These are phyloP conservation scores for Tolypocladium tropicale DNA, from an alignment of 2,329 filamentous ascomycete genomes.

Conservation along the genomic window DNA sequence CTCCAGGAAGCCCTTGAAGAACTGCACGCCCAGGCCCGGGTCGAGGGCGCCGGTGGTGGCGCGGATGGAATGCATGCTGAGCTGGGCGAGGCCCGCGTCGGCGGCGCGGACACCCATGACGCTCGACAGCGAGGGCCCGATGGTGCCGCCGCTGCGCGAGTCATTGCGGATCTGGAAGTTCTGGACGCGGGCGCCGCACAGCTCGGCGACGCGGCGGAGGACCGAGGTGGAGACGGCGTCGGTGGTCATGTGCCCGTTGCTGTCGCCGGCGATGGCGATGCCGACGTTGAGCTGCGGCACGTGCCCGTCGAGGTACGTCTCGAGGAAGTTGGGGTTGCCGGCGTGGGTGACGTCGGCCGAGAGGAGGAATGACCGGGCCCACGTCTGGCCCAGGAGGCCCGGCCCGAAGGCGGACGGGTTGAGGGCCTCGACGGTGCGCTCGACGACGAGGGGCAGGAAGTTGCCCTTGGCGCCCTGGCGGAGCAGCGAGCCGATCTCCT, in stretches of 20 bases:
- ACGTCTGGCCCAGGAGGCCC: conserved; percentile 65
- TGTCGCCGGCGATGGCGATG: conserved; percentile 67
- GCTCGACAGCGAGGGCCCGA: conserved; percentile 82
- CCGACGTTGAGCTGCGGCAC: conserved; percentile 83
- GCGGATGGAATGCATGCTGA: conserved; percentile 89
- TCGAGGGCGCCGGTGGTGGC: conserved; percentile 81
- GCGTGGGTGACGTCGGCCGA: conserved; percentile 92
- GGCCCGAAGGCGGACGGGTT: conserved; percentile 45
- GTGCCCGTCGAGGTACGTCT: conserved; percentile 75
- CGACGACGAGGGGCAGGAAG: conserved; percentile 72
- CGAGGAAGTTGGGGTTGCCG: conserved; percentile 87
- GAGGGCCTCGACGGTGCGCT: conserved; percentile 66
- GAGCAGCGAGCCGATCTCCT: conserved; percentile 87
- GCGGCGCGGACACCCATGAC: conserved; percentile 73
- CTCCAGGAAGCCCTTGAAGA: conserved; percentile 85
- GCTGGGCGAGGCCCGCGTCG: conserved; percentile 81
- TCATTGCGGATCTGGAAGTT: conserved; percentile 95
- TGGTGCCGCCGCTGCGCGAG: conserved; percentile 77
- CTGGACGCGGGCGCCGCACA: conserved; percentile 62
- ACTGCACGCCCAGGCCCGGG: conserved; percentile 76
- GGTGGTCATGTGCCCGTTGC: conserved; percentile 94
- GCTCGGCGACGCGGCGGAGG: conserved; percentile 67
- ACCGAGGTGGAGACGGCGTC: conserved; percentile 78
- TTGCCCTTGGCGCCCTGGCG: conserved; percentile 86
- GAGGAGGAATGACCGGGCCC: conserved; percentile 84